Evolutionary conservation across 2,329 filamentous ascomycete species (phyloP), one percentile per base, ranked within the genome.

Genomic region (Calycina herbarum): DNA sequence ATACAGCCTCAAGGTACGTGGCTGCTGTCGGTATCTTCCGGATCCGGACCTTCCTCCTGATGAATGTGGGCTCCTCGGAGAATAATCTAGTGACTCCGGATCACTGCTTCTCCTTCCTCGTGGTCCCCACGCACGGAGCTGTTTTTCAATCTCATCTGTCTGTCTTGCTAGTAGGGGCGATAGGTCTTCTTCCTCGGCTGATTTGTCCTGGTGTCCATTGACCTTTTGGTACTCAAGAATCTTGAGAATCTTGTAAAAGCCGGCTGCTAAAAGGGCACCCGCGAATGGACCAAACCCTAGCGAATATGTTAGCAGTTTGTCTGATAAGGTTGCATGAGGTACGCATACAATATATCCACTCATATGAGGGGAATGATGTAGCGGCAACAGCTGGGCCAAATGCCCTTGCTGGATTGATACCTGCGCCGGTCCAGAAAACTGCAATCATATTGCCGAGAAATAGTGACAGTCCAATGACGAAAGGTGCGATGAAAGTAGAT

Each of bases 191-290:
- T 61, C 58, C 3, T 48, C 59, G 6, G 6, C 40, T 7, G 42
- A 61, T 10, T 61, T 54, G 66, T 82, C 80, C 27, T 81, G 80
- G 13, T 79, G 79, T 27, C 80, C 80, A 67, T 82, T 82, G 11
- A 79, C 80, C 78, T 81, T 81, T 74, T 82, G 76, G 73, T 86
- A 86, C 63, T 85, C 79, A 20, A 86, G 76, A 59, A 78, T 72
- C 74, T 84, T 84, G 66, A 87, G 76, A 11, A 83, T 69, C 62
- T 77, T 79, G 74, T 85, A 86, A 54, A 84, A 79, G n/a, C 65
- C 78, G 24, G 77, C 80, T 1, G 84, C 83, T 15, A 86, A 71
- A 7, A 82, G 65, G 0, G 81, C 69, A 0, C 85, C 85, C 61
- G 85, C 74, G 11, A 80, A 72, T 1, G 85, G 85, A 0, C 84